Conservation (phyloP, 2,329 filamentous ascomycete genomes). For the Ophiostoma australiae region DNA sequence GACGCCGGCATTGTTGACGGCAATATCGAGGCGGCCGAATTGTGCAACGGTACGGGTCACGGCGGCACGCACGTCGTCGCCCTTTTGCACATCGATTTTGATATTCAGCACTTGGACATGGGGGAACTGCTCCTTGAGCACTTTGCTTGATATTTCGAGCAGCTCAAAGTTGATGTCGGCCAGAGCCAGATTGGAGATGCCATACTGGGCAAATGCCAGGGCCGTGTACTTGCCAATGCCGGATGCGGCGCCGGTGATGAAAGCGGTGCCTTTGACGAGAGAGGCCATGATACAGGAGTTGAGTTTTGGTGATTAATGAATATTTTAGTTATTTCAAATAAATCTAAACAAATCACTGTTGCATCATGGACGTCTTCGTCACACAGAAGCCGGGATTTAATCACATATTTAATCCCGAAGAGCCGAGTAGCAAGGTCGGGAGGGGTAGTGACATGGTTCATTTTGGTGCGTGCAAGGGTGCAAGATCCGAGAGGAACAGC, state of each 20-base stretch:
- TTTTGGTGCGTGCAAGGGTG: background rate
- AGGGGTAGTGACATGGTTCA: background rate
- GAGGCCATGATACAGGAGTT: background rate
- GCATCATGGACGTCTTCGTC: background rate
- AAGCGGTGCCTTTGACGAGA: conserved; percentile 4
- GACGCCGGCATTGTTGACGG: conserved; percentile 53
- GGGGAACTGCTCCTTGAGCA: conserved; percentile 37
- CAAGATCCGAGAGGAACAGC: background rate
- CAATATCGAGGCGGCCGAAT: conserved; percentile 53
- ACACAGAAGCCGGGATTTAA: background rate
- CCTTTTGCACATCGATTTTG: conserved; percentile 44
- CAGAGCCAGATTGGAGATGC: conserved; percentile 41
- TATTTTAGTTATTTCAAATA: conserved; percentile 16
- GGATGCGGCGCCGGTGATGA: background rate
- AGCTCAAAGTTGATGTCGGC: conserved; percentile 41
- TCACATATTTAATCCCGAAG: background rate
- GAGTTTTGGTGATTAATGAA: background rate
- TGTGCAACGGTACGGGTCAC: conserved; percentile 39
- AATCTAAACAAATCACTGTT: too few relatives aligned
- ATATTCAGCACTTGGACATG: conserved; percentile 35
- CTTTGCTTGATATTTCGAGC: conserved; percentile 33
- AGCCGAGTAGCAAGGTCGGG: background rate
- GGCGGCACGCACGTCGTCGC: conserved; percentile 40
- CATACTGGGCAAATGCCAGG: background rate
- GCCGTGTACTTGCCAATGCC: conserved; percentile 4